Conservation (phyloP, 768 basidiomycete genomes). For the Polyporus arcularius region DNA sequence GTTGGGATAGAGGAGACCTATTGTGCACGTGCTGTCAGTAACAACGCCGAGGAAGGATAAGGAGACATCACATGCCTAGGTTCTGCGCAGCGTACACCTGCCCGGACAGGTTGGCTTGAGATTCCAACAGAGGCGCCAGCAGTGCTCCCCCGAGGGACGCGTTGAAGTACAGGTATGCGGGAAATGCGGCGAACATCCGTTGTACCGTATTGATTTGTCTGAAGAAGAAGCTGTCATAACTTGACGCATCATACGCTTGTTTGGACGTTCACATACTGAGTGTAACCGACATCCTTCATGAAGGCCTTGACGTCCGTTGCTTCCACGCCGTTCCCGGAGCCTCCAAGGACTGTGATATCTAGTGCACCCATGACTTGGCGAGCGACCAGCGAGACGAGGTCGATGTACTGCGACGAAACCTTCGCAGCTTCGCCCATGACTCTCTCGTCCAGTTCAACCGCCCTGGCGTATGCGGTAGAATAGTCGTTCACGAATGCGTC, state of each 20-base stretch:
- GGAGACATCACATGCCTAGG: slow-evolving; percentile 28
- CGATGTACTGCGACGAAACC: slow-evolving; percentile 24
- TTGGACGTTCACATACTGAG: neutral
- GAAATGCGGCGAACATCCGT: slow-evolving; percentile 32
- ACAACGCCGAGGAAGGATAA: too few relatives aligned
- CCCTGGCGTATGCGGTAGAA: slow-evolving; percentile 15
- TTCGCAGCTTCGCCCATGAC: slow-evolving; percentile 23
- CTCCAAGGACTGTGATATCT: slow-evolving; percentile 28
- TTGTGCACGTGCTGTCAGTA: too few relatives aligned
- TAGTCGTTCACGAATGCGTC: slow-evolving; percentile 23
- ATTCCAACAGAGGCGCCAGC: slow-evolving; percentile 32
- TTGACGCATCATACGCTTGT: too few relatives aligned
- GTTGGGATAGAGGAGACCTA: slow-evolving; percentile 14
- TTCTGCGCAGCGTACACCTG: slow-evolving; percentile 29
- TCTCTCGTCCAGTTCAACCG: slow-evolving; percentile 24
- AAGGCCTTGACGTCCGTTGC: slow-evolving; percentile 28
- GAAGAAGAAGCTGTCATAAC: neutral
- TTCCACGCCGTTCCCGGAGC: slow-evolving; percentile 19
- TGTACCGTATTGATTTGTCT: slow-evolving; percentile 35
- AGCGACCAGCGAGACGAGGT: slow-evolving; percentile 28
- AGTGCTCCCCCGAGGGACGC: slow-evolving; percentile 28
- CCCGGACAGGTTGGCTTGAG: slow-evolving; percentile 19
- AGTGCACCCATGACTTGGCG: slow-evolving; percentile 28
- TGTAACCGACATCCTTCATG: slow-evolving; percentile 18
- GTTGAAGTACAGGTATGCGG: slow-evolving; percentile 33